These are phyloP conservation scores for Auxenochlorella pyrenoidosa DNA, from an alignment of 139 green algal genomes.

Conservation along the genomic window DNA sequence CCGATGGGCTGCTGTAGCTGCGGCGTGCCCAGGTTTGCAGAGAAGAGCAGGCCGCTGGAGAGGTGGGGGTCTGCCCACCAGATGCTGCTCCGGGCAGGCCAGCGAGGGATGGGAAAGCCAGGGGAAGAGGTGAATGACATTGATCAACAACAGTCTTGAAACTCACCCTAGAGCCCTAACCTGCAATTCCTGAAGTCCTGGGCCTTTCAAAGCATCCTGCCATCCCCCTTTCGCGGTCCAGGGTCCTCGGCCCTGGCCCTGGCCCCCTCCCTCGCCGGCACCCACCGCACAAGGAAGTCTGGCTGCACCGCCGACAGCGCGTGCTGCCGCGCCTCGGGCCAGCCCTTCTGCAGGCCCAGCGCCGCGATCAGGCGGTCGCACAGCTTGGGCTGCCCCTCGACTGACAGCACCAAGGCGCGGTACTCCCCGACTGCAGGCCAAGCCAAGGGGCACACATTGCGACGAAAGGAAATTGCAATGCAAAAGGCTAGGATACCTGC, in stretches of 20 bases:
- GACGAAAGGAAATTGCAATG: too few relatives aligned
- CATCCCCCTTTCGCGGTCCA: too few relatives aligned
- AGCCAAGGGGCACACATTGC: too few relatives aligned
- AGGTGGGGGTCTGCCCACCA: conserved; percentile 5
- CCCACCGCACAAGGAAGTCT: conserved; percentile 10
- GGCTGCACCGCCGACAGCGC: not conserved
- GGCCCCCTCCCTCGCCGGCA: too few relatives aligned
- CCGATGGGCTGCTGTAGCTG: not conserved
- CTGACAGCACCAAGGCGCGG: not conserved
- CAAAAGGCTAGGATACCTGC: too few relatives aligned
- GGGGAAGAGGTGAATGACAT: too few relatives aligned
- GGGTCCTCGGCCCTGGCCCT: too few relatives aligned
- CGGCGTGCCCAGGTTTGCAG: not conserved
- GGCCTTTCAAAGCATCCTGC: too few relatives aligned
- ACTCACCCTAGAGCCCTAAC: too few relatives aligned
- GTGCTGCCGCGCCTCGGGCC: not conserved
- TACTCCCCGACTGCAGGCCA: not conserved
- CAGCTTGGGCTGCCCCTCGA: not conserved
- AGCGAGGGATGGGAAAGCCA: too few relatives aligned
- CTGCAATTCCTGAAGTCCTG: too few relatives aligned
- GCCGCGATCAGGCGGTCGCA: not conserved
- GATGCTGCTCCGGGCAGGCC: not conserved
- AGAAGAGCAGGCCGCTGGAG: not conserved
- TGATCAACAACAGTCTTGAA: too few relatives aligned
- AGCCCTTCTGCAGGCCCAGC: conserved; percentile 20